Evolutionary conservation across 2,329 filamentous ascomycete genomes (phyloP), one percentile per base, ranked within the genome.

Genomic region (Aotearoamyces nothofagi): DNA sequence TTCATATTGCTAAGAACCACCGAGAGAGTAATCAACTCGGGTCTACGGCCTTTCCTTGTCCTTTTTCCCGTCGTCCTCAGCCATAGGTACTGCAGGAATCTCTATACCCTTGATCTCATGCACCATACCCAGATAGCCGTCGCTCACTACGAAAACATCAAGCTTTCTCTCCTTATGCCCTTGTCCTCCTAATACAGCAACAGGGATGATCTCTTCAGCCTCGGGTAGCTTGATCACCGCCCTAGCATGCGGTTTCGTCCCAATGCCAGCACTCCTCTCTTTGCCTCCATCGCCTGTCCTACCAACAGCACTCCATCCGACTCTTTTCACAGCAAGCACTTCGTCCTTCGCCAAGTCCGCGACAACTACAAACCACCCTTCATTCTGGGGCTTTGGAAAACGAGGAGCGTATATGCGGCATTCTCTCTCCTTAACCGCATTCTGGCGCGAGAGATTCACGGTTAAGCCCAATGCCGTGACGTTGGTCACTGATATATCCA

Each of bases 311-410:
- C 46, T 51, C 86, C 90, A 96, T 2, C 74, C 76, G 0, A 90
- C 69, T 16, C 90, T 64, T 63, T 93, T 96, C 37, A 98, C 61
- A 3, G 79, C 87, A 4, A 93, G 54, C 22, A 96, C 64, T 41
- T 94, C 82, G 34, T 87, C 82, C 5, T 56, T 66, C 1, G 58
- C 58, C 3, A 67, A 45, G 41, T 79, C 72, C 5, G 73, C 76
- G 0, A 92, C 65, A 13, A 96, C 49, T 9, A 90, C 69, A 52
- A 98, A 96, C 68, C 77, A 96, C 0, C 86, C 86, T 47, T 98
- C 90, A 0, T 74, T 90, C 53, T 98, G 90, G 10, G 84, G 74
- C 54, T 98, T 98, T 1, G 87, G 87, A 55, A 92, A 96, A 13
- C 69, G 67, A 3, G 92, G 87, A 0, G 90, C 83, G 43, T 77